Evolutionary conservation across 106 monocot genomes (phyloP).

Genomic region (Allium fistulosum): DNA sequence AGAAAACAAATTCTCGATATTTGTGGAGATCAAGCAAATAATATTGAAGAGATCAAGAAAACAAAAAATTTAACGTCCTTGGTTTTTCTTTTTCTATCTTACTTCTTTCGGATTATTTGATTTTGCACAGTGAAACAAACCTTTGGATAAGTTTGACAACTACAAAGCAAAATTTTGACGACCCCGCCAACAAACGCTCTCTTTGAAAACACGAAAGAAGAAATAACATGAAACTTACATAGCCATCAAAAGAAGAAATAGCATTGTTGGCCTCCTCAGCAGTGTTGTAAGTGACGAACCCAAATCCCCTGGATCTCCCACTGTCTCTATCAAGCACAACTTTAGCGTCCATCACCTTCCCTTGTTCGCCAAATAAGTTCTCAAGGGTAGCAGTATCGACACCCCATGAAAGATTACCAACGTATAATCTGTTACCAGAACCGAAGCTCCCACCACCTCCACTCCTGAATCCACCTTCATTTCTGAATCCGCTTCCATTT

Average conservation of each 20-base stretch:
- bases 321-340: constrained; percentile 81
- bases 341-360: constrained; percentile 63
- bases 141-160: too few species aligned
- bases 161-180: background rate
- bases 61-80: too few species aligned
- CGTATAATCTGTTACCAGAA: constrained; percentile 44
- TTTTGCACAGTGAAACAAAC: too few species aligned
- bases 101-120: too few species aligned
- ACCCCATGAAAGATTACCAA: constrained; percentile 87
- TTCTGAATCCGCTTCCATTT: too few species aligned
- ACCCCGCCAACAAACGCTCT: too few species aligned
- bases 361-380: constrained; percentile 68
- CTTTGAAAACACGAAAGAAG: background rate
- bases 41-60: too few species aligned
- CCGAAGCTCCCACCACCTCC: constrained; percentile 9
- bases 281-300: constrained; percentile 76
- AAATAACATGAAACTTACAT: constrained; percentile 36
- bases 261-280: constrained; percentile 62
- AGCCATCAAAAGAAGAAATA: constrained; percentile 64
- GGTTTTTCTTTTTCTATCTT: too few species aligned
- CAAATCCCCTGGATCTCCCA: constrained; percentile 89
- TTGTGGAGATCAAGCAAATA: too few species aligned
- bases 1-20: background rate
- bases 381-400: constrained; percentile 64
- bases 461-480: constrained; percentile 8